Evolutionary conservation across 2,329 filamentous ascomycete species (phyloP).

Genomic region (Talaromyces sp.): DNA sequence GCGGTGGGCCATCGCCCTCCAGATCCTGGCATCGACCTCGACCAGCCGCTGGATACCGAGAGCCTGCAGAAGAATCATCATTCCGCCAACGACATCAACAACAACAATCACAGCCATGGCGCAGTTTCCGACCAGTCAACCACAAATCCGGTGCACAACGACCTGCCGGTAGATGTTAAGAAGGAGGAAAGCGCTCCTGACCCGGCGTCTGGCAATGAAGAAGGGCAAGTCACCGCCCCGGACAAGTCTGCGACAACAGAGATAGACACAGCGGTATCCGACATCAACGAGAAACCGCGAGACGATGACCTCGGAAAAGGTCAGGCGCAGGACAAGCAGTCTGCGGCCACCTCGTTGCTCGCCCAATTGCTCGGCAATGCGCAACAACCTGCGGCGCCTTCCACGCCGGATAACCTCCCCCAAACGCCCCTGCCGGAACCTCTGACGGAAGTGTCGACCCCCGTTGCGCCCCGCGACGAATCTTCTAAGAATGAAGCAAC

Average conservation of each 20-base stretch:
- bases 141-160: neutral
- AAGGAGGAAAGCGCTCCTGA: neutral
- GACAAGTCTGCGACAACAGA: neutral
- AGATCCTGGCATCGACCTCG: slow-evolving; percentile 30
- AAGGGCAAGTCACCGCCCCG: neutral
- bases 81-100: neutral
- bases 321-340: slow-evolving; percentile 30
- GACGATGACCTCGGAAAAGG: slow-evolving; percentile 25
- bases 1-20: slow-evolving; percentile 40
- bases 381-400: slow-evolving; percentile 14
- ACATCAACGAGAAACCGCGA: slow-evolving; percentile 7
- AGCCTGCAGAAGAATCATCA: neutral
- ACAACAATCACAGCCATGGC: neutral
- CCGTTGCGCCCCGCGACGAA: slow-evolving; percentile 5
- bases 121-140: neutral
- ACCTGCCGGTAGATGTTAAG: slow-evolving; percentile 1
- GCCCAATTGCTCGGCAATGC: slow-evolving; percentile 37
- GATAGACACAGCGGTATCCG: neutral
- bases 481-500: neutral
- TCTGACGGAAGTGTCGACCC: slow-evolving; percentile 10
- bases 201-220: neutral
- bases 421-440: slow-evolving; percentile 11
- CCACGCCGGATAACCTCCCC: slow-evolving; percentile 11
- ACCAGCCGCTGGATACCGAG: slow-evolving; percentile 16
- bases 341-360: slow-evolving; percentile 35